These are phyloP conservation scores for Ophiostoma sp. DNA, from an alignment of 2,329 filamentous ascomycete genomes.

Conservation along the genomic window DNA sequence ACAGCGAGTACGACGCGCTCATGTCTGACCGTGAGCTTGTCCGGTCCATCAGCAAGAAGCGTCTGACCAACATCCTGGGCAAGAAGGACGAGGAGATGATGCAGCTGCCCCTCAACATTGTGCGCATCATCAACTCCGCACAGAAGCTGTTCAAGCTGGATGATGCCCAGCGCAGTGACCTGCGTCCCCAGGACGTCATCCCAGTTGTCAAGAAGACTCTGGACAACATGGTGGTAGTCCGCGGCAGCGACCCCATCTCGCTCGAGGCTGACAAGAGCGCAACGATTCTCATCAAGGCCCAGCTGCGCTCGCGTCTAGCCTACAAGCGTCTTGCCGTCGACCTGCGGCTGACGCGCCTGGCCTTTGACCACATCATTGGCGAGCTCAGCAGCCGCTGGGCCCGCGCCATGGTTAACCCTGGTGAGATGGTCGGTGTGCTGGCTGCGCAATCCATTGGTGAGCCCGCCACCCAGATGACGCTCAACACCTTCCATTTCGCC, in stretches of 20 bases:
- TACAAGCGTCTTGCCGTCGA: conserved; percentile 90
- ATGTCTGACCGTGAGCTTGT: conserved; percentile 72
- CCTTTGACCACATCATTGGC: conserved; percentile 88
- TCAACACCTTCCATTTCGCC: conserved; percentile 99
- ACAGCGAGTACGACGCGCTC: conserved; percentile 83
- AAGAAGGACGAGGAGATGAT: conserved; percentile 80
- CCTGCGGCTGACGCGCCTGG: conserved; percentile 83
- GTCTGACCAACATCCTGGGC: conserved; percentile 29
- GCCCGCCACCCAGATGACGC: conserved; percentile 97
- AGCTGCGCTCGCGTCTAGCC: conserved; percentile 82
- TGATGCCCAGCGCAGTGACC: conserved; percentile 79
- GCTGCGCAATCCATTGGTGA: conserved; percentile 98
- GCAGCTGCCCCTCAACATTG: conserved; percentile 89
- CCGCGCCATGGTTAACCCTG: conserved; percentile 80
- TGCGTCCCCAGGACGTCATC: conserved; percentile 85
- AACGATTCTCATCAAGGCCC: conserved; percentile 87
- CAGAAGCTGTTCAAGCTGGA: conserved; percentile 90
- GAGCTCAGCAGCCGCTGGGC: conserved; percentile 88
- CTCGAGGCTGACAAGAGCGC: conserved; percentile 84
- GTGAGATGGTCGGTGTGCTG: conserved; percentile 98
- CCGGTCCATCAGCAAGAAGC: conserved; percentile 62
- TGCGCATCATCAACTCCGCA: conserved; percentile 86
- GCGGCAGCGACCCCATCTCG: conserved; percentile 79
- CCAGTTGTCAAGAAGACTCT: conserved; percentile 74
- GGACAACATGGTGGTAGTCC: conserved; percentile 78